A percentile compares a stretch with the other conserved stretches of the same genome.
These are phyloP conservation scores for Serendipita vermifera DNA, from an alignment of 768 basidiomycete species.

Conservation along the genomic window DNA sequence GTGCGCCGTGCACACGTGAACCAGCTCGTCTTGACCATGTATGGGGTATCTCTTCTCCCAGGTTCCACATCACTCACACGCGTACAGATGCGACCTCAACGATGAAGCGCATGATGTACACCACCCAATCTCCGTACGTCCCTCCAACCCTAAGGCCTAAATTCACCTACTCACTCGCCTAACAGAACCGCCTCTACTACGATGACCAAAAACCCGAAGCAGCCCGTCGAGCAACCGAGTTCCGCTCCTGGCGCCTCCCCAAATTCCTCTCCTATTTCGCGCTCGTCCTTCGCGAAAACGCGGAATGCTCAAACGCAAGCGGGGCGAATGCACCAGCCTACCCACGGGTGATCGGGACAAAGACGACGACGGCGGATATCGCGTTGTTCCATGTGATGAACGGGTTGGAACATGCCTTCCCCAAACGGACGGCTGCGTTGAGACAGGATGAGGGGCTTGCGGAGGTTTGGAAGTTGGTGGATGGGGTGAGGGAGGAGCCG, in stretches of 20 bases:
- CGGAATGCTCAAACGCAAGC: neutral
- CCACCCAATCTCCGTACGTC: neutral
- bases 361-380: constrained; percentile 31
- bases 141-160: constrained; percentile 14
- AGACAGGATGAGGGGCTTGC: constrained; percentile 19
- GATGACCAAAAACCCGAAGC: constrained; percentile 34
- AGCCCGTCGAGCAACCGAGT: constrained; percentile 23
- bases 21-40: constrained; percentile 28
- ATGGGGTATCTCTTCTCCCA: constrained; percentile 9
- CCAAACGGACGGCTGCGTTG: constrained; percentile 22
- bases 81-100: constrained; percentile 19
- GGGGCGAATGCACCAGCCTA: no score
- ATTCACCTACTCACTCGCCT: neutral
- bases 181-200: constrained; percentile 21
- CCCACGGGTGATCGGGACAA: constrained; percentile 19
- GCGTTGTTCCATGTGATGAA: constrained; percentile 29
- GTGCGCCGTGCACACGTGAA: constrained; percentile 22
- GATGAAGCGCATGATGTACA: constrained; percentile 25
- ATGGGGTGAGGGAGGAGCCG: constrained; percentile 23
- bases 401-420: constrained; percentile 28
- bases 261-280: constrained; percentile 32
- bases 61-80: neutral
- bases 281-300: constrained; percentile 20
- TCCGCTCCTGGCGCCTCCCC: constrained; percentile 27
- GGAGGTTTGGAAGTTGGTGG: constrained; percentile 24